Conservation (phyloP, 2,329 filamentous ascomycete species). For the Verticillium isaacii region DNA sequence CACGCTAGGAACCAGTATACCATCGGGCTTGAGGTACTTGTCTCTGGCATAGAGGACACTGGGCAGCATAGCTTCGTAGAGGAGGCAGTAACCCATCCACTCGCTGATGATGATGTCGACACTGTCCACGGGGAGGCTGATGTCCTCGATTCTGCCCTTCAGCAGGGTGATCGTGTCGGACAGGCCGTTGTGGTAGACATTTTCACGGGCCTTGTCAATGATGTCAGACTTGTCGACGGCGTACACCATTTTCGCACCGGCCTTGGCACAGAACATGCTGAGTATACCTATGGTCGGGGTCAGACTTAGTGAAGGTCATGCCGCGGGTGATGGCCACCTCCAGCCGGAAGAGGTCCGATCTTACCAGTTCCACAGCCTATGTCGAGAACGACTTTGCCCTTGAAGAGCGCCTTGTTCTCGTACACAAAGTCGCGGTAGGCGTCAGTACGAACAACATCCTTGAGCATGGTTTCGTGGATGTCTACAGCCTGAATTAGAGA, state of each 20-base stretch:
- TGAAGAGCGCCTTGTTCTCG: slow-evolving; percentile 81
- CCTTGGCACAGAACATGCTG: slow-evolving; percentile 90
- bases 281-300: slow-evolving; percentile 58
- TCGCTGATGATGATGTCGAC: slow-evolving; percentile 96
- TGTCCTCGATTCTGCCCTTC: slow-evolving; percentile 83
- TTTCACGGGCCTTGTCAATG: slow-evolving; percentile 79
- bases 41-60: slow-evolving; percentile 87
- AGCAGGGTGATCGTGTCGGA: slow-evolving; percentile 71
- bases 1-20: slow-evolving; percentile 82
- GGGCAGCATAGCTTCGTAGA: slow-evolving; percentile 95
- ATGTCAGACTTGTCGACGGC: slow-evolving; percentile 92
- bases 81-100: slow-evolving; percentile 94
- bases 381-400: slow-evolving; percentile 81
- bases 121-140: slow-evolving; percentile 68
- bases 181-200: slow-evolving; percentile 76
- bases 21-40: slow-evolving; percentile 73
- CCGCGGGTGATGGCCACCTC: neutral
- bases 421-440: slow-evolving; percentile 95
- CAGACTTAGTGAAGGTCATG: neutral
- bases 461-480: slow-evolving; percentile 95
- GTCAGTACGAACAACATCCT: slow-evolving; percentile 82
- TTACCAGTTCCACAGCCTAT: slow-evolving; percentile 76
- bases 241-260: slow-evolving; percentile 80
- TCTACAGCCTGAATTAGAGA: slow-evolving; percentile 40
- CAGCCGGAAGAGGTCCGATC: slow-evolving; percentile 8